These are phyloP conservation scores for Collybiopsis confluens DNA, from an alignment of 768 basidiomycete genomes.

Conservation along the genomic window DNA sequence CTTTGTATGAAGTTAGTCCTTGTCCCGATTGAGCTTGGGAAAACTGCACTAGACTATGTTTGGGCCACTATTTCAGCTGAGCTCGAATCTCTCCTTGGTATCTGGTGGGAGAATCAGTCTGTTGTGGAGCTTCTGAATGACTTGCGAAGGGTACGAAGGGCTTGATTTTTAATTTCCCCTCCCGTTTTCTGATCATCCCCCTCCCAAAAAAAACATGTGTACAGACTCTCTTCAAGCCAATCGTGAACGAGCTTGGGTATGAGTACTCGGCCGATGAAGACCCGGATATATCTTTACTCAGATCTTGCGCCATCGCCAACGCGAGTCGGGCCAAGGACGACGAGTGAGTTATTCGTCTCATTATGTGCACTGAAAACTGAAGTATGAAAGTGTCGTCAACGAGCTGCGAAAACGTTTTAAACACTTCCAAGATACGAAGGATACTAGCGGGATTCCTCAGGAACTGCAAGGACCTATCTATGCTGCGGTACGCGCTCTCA, in stretches of 20 bases:
- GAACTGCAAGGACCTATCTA: slow-evolving; percentile 67
- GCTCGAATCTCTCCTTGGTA: slow-evolving; percentile 48
- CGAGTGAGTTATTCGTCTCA: slow-evolving; percentile 17
- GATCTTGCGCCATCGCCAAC: slow-evolving; percentile 66
- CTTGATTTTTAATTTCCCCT: not conserved
- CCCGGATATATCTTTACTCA: slow-evolving; percentile 63
- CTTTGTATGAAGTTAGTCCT: not conserved
- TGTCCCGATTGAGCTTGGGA: not conserved
- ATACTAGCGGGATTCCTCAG: slow-evolving; percentile 73
- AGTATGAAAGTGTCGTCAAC: slow-evolving; percentile 35
- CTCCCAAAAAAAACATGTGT: no score
- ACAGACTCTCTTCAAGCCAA: slow-evolving; percentile 65
- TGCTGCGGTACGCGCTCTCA: slow-evolving; percentile 37
- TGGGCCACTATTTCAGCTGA: slow-evolving; percentile 68
- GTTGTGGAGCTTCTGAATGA: slow-evolving; percentile 51
- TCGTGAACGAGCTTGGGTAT: slow-evolving; percentile 77
- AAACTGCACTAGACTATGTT: slow-evolving; percentile 56
- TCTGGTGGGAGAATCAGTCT: slow-evolving; percentile 81
- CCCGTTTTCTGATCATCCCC: not conserved
- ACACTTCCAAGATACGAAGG: slow-evolving; percentile 63
- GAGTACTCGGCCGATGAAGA: slow-evolving; percentile 65
- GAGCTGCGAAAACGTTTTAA: slow-evolving; percentile 72
- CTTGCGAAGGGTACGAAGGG: slow-evolving; percentile 52
- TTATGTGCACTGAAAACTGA: no score
- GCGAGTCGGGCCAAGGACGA: slow-evolving; percentile 44